A percentile compares a stretch with the other conserved stretches of the same genome.
phyloP scores from a whole-genome alignment of 2,329 filamentous ascomycete species.

The Talaromyces funiculosus region DNA sequence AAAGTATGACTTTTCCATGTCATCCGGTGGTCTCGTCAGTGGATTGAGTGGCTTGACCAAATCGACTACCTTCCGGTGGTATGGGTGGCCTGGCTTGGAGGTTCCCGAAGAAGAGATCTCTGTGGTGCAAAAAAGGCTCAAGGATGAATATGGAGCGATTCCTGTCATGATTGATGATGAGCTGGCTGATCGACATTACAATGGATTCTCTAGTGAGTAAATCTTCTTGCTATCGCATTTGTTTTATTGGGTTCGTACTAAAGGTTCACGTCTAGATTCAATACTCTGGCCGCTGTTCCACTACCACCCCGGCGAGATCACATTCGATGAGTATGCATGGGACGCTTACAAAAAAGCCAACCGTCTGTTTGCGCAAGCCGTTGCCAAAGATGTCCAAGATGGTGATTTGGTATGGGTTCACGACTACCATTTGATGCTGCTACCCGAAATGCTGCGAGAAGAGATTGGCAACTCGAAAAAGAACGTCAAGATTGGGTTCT shows the following conservation, averaged over 20 bases:
- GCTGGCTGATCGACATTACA: conserved; percentile 91
- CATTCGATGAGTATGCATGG: conserved; percentile 90
- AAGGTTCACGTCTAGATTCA: conserved; percentile 55
- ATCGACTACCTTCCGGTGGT: conserved; percentile 94
- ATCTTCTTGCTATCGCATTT: background rate
- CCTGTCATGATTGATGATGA: conserved; percentile 93
- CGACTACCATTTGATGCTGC: conserved; percentile 92
- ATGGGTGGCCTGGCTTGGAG: conserved; percentile 93
- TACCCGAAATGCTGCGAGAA: conserved; percentile 86
- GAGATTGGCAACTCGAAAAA: conserved; percentile 71
- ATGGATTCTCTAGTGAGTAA: conserved; percentile 84
- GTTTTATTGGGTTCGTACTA: background rate
- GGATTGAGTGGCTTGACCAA: conserved; percentile 88
- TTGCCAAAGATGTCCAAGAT: conserved; percentile 78
- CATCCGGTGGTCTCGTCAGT: conserved; percentile 89
- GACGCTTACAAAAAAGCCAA: conserved; percentile 86
- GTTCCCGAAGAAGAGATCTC: conserved; percentile 77
- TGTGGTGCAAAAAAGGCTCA: conserved; percentile 68
- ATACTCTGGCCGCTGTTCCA: conserved; percentile 97
- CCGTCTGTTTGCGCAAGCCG: conserved; percentile 76
- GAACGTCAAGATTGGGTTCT: conserved; percentile 94
- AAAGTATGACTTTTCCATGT: conserved; percentile 91
- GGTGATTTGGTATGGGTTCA: conserved; percentile 93
- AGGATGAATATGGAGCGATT: conserved; percentile 81
- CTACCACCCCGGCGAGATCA: conserved; percentile 95